Percentiles rank a stretch among this genome's conserved stretches.
These are phyloP conservation scores for Lichtheimia ramosa DNA, from an alignment of 371 early-diverging fungal genomes.

Conservation along the genomic window DNA sequence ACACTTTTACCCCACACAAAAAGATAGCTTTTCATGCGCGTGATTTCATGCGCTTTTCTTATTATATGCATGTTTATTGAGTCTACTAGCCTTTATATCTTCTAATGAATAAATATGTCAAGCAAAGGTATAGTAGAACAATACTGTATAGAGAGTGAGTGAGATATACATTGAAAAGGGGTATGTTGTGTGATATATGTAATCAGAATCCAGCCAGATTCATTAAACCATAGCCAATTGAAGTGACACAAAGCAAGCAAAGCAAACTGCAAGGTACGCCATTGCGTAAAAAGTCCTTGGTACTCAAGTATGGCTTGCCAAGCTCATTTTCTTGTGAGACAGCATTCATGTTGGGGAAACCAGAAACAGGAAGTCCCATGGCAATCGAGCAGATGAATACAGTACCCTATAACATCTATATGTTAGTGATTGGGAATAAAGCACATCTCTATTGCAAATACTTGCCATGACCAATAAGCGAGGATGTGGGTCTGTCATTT, in stretches of 20 bases:
- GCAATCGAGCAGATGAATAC: slow-evolving; percentile 81
- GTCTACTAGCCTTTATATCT: too few relatives aligned
- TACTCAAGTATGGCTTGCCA: slow-evolving; percentile 71
- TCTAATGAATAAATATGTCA: too few relatives aligned
- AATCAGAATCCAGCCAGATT: slow-evolving; percentile 41
- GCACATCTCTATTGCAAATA: neutral
- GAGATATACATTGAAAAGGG: too few relatives aligned
- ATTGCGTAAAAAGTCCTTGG: slow-evolving; percentile 68
- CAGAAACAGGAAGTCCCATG: slow-evolving; percentile 81
- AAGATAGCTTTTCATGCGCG: too few relatives aligned
- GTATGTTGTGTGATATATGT: too few relatives aligned
- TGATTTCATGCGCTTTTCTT: too few relatives aligned
- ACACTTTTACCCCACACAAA: too few relatives aligned
- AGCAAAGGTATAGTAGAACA: too few relatives aligned
- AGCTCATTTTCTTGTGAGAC: slow-evolving; percentile 74
- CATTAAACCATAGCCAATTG: slow-evolving; percentile 66
- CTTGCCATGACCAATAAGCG: slow-evolving; percentile 83
- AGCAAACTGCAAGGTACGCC: slow-evolving; percentile 66
- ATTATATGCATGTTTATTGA: too few relatives aligned
- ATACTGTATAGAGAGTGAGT: too few relatives aligned
- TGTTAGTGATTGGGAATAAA: neutral
- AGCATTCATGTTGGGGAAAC: slow-evolving; percentile 89
- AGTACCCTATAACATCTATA: slow-evolving; percentile 44
- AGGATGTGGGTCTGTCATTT: slow-evolving; percentile 79
- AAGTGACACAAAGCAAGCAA: slow-evolving; percentile 56